A percentile compares a stretch with the other conserved stretches of the same genome.
Conservation (phyloP, 2,329 filamentous ascomycete species). For the Taxawa tesnikishii region DNA sequence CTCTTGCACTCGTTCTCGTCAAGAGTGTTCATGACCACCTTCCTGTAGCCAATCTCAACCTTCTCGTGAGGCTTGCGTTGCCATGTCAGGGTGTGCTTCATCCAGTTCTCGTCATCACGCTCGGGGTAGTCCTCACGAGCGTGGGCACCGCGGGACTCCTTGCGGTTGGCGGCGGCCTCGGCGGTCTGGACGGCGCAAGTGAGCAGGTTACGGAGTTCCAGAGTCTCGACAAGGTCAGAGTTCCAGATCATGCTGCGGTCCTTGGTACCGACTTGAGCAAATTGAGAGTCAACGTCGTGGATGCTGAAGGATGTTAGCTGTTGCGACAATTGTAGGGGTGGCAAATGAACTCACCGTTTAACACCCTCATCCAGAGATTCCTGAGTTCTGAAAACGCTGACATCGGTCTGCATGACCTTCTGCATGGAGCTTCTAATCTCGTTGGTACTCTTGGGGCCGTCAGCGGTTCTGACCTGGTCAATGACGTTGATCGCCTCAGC, state of each 20-base stretch:
- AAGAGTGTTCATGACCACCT: constrained; percentile 69
- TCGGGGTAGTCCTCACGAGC: constrained; percentile 95
- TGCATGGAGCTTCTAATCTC: constrained; percentile 90
- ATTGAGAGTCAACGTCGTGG: constrained; percentile 68
- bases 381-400: constrained; percentile 92
- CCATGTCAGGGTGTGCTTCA: constrained; percentile 97
- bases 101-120: constrained; percentile 91
- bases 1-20: constrained; percentile 95
- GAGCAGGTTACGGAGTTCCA: constrained; percentile 88
- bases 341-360: constrained; percentile 36
- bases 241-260: constrained; percentile 99
- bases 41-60: constrained; percentile 76
- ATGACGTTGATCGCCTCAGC: constrained; percentile 76
- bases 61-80: constrained; percentile 86
- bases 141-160: constrained; percentile 95
- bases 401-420: constrained; percentile 96
- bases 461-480: constrained; percentile 72
- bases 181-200: constrained; percentile 96
- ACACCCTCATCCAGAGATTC: constrained; percentile 91
- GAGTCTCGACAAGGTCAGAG: constrained; percentile 88
- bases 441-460: constrained; percentile 75
- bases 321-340: background rate
- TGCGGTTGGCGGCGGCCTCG: constrained; percentile 77
- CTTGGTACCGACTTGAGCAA: constrained; percentile 80
- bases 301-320: constrained; percentile 37